Base-by-base conservation (phyloP, 2,329 filamentous ascomycete genomes). In the Xylaria hypoxylon region DNA sequence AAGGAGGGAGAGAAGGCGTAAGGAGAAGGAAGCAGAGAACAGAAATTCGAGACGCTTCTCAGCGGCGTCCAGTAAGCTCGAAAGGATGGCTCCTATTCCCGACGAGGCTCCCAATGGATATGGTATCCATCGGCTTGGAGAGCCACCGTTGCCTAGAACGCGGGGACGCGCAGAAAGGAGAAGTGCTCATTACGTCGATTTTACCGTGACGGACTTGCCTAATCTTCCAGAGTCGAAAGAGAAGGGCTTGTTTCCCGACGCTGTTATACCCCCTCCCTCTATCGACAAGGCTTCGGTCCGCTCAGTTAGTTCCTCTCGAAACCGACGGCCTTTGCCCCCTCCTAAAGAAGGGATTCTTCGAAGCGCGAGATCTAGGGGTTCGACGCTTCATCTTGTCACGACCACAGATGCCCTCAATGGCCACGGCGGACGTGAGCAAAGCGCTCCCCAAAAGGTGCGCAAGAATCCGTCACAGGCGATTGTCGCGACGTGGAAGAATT, bases 381-480 rank as follows among this genome's bases (percentile, higher is more conserved):
- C 94, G 71, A 96, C 93, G 69, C 85, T 97, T 35, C 93, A 97
- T 76, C 87, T 96, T 4, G 93, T 96, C 44, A 91, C 92, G 10
- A 89, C 88, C 0, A 83, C 84, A 6, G 86, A 87, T 19, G 82
- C 81, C 1, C 70, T 87, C 17, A 79, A 78, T 22, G 70, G 78
- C n/a, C 78, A 77, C 60, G 70, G 71, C 31, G 72, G 68, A 61
- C 73, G 65, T 40, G 69, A 75, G 48, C 68, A 68, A 13, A 68
- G 69, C 31, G 66, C 77, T 62, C 76, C 73, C 7, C 82, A 82
- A 59, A 88, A 87, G 71, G 78, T 85, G 24, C 83, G 83, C 67
- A 86, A 86, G 74, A 86, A 85, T 74, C 85, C 86, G 3, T 87
- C 86, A 7, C 85, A 88, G 65, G 84, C 85, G 11, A 85, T 89